Conservation (phyloP, 1,139 yeast genomes). For the Lodderomyces pseudojiufengensis region DNA sequence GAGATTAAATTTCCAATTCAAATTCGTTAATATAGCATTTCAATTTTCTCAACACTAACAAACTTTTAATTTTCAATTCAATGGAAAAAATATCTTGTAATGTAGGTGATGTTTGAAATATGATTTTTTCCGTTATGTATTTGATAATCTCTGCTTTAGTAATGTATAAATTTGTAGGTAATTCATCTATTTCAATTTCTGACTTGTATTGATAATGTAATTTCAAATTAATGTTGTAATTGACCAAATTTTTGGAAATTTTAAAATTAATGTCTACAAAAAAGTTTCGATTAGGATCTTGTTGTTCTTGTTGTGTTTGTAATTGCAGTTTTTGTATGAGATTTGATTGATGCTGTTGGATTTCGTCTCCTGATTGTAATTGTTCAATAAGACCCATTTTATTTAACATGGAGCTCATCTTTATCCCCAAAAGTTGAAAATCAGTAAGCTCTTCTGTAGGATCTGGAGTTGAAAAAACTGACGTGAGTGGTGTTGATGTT, state of each 20-base stretch:
- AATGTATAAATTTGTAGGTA: conserved; percentile 11
- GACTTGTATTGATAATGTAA: conserved; percentile 10
- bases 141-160: conserved; percentile 12
- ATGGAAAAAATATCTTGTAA: conserved; percentile 10
- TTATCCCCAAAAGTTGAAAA: not conserved
- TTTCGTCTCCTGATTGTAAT: too few species aligned
- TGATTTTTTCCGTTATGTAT: conserved; percentile 11
- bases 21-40: conserved; percentile 11
- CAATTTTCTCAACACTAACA: conserved; percentile 9
- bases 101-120: conserved; percentile 1
- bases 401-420: too few species aligned
- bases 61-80: conserved; percentile 12
- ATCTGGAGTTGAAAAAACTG: not conserved
- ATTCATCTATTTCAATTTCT: not conserved
- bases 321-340: not conserved
- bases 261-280: too few species aligned
- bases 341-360: too few species aligned
- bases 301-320: not conserved
- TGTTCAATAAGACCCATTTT: too few species aligned
- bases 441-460: too few species aligned
- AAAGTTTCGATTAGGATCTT: not conserved
- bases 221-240: conserved; percentile 5
- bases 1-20: conserved; percentile 8
- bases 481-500: conserved; percentile 1
- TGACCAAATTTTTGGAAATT: too few species aligned